Conservation (phyloP, 306 rosid species). For the Quercus alba region DNA sequence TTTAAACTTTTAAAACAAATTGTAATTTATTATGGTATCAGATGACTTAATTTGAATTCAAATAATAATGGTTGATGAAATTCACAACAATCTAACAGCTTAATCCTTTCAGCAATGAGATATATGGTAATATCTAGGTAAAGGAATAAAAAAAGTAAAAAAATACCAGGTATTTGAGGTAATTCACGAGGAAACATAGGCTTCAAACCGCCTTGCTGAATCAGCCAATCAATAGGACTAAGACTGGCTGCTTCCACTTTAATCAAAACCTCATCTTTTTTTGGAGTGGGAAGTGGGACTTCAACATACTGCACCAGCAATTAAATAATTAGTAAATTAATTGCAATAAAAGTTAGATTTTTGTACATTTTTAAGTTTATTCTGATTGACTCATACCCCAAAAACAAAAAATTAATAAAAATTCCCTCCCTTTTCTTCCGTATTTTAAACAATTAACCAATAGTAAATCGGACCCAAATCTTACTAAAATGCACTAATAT, state of each 20-base stretch:
- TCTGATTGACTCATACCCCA: not conserved
- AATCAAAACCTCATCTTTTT: constrained; percentile 47
- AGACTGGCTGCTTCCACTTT: constrained; percentile 60
- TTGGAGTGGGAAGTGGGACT: constrained; percentile 60
- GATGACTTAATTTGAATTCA: too few species aligned
- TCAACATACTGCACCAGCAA: constrained; percentile 54
- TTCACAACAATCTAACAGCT: not conserved
- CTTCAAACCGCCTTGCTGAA: constrained; percentile 51
- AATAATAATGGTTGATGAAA: too few species aligned
- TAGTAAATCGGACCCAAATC: too few species aligned
- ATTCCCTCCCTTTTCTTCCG: not conserved
- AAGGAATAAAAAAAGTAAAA: not conserved
- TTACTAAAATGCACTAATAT: too few species aligned
- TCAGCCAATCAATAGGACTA: constrained; percentile 72
- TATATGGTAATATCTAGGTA: not conserved
- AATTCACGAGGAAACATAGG: constrained; percentile 44
- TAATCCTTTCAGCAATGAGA: too few species aligned
- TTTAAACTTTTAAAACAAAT: too few species aligned
- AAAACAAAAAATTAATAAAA: not conserved
- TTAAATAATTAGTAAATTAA: not conserved
- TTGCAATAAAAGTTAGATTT: not conserved
- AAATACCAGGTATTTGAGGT: constrained; percentile 63
- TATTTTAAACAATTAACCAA: too few species aligned
- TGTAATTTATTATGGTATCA: too few species aligned
- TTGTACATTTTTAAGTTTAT: too few species aligned